Evolutionary conservation across 495 filamentous ascomycete species (phyloP).

Genomic region (Xanthoparmelia taractica): DNA sequence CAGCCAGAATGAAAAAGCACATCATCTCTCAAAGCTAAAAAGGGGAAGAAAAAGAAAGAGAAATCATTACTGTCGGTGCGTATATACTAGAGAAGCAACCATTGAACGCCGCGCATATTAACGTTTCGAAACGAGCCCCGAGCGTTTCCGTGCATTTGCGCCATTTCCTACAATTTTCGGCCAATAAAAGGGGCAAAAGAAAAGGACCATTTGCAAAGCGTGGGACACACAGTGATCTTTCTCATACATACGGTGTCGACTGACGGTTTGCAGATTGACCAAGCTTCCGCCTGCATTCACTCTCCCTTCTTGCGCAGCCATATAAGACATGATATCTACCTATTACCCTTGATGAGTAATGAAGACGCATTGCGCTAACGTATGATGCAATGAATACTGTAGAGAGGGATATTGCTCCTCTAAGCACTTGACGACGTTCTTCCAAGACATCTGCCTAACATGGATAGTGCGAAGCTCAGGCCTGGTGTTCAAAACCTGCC

Average conservation of each 20-base stretch:
- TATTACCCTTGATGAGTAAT: too few relatives aligned
- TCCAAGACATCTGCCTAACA: not conserved
- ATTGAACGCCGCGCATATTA: not conserved
- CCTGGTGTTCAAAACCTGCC: not conserved
- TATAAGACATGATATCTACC: too few relatives aligned
- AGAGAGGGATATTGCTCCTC: not conserved
- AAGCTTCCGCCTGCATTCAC: too few relatives aligned
- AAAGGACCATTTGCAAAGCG: too few relatives aligned
- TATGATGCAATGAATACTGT: not conserved
- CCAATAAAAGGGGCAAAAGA: not conserved
- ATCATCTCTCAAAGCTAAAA: too few relatives aligned
- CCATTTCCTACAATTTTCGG: not conserved
- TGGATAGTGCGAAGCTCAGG: not conserved
- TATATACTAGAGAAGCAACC: not conserved
- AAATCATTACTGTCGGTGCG: too few relatives aligned
- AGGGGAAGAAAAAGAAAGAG: too few relatives aligned
- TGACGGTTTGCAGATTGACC: too few relatives aligned
- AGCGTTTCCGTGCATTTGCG: not conserved
- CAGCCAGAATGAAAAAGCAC: too few relatives aligned
- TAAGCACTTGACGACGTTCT: not conserved
- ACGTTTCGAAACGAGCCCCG: not conserved
- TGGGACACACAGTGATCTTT: too few relatives aligned
- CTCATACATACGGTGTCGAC: too few relatives aligned
- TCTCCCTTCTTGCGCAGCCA: too few relatives aligned
- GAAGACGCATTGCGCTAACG: not conserved